phyloP scores from a whole-genome alignment of 2,329 filamentous ascomycete species.

The Fusarium subglutinans region DNA sequence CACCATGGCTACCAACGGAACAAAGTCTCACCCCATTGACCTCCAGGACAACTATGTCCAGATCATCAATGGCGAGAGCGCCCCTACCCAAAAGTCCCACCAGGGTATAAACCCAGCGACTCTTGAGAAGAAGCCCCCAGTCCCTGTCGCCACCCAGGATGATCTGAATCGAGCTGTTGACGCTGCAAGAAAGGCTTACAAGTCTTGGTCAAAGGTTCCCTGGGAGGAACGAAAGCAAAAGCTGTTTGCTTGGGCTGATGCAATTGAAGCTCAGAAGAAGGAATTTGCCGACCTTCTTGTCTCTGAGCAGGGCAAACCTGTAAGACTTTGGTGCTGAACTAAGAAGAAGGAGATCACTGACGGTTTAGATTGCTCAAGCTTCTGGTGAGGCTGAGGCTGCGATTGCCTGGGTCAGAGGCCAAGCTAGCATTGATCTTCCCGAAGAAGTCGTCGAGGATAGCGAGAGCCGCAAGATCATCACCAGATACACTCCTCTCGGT shows the following conservation, averaged over 20 bases:
- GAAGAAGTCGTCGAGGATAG: slow-evolving; percentile 54
- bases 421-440: slow-evolving; percentile 41
- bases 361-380: slow-evolving; percentile 32
- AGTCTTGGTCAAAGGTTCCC: slow-evolving; percentile 40
- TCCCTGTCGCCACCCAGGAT: slow-evolving; percentile 38
- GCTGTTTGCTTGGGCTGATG: slow-evolving; percentile 41
- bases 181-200: slow-evolving; percentile 38
- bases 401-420: slow-evolving; percentile 43
- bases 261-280: slow-evolving; percentile 26
- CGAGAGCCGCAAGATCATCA: slow-evolving; percentile 42
- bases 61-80: slow-evolving; percentile 37
- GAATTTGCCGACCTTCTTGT: slow-evolving; percentile 39
- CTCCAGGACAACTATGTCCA: slow-evolving; percentile 34
- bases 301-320: slow-evolving; percentile 46
- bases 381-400: slow-evolving; percentile 36
- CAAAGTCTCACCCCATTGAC: slow-evolving; percentile 1
- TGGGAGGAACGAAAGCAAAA: slow-evolving; percentile 37
- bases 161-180: slow-evolving; percentile 41
- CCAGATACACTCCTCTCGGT: slow-evolving; percentile 53
- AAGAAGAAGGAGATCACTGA: background rate
- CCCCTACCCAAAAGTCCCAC: slow-evolving; percentile 25
- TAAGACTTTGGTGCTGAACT: background rate
- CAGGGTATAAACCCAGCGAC: slow-evolving; percentile 45
- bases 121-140: slow-evolving; percentile 43
- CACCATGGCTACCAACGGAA: slow-evolving; percentile 24